Evolutionary conservation across 257 asterid species (phyloP), one percentile per base, ranked within the genome.

Genomic region (Ilex asprella): DNA sequence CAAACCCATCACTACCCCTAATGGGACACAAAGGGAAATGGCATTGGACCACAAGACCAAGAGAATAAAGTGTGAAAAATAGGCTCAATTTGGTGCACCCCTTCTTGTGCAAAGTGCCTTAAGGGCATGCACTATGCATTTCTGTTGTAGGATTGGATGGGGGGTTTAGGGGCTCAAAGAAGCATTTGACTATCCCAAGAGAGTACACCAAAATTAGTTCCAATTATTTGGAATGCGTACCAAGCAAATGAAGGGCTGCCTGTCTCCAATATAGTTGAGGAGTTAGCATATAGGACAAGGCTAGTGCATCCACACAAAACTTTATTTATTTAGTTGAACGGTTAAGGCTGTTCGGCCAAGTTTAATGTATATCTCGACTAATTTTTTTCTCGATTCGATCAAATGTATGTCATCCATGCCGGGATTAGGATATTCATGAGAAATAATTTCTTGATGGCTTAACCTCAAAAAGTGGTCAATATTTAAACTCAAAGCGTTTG

Each of bases 121-220:
- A 66, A 74, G 68, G 47, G 27, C 27, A 21, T 21, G 27, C 29
- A 63, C 61, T 64, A 27, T 63, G 78, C 57, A 76, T 76, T 76
- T 59, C 67, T 62, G 44, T 59, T 65, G 41, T 13, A 39, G 59
- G 56, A 62, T 39, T 47, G 55, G 73, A 73, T 73, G 67, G 70
- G 61, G 67, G 70, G 61, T 78, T 82, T 73, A 54, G 75, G 84
- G 88, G 88, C 91, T 84, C 88, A 72, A 84, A 79, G 77, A 76
- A 81, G 60, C 31, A 58, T 58, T 73, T 52, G 64, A 21, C 27
- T 62, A 68, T 60, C 73, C 80, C 81, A 67, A 75, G 68, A 73
- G 62, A 68, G 58, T 68, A 73, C 58, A 62, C 67, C 46, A 59
- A 59, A 73, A 59, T 68, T 63, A 66, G 62, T 59, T 72, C 63